A percentile compares a stretch with the other conserved stretches of the same genome.
Evolutionary conservation across 768 basidiomycete species (phyloP).

Genomic region (Rhodotorula taiwanensis): DNA sequence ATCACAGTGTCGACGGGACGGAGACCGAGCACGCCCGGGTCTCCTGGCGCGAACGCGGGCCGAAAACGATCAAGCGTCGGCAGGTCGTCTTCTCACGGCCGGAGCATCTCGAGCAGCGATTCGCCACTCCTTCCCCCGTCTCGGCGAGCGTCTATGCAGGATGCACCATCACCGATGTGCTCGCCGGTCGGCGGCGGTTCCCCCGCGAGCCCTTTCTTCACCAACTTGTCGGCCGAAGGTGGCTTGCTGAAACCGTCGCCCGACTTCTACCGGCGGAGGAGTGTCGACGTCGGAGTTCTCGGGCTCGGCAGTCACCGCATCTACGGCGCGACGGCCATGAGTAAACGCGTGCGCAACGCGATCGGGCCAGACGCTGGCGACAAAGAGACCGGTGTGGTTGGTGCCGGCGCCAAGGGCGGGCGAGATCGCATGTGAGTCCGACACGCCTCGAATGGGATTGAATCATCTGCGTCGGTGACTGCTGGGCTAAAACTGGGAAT

Average conservation of each 20-base stretch:
- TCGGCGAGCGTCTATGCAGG: constrained; percentile 11
- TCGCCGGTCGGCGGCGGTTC: constrained; percentile 4
- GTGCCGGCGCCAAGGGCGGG: constrained; percentile 50
- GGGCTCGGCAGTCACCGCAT: constrained; percentile 58
- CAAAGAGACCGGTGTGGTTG: constrained; percentile 67
- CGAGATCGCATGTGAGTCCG: constrained; percentile 44
- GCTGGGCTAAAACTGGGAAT: too few relatives aligned
- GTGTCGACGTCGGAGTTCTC: constrained; percentile 84
- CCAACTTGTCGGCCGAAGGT: not conserved
- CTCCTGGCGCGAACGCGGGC: not conserved
- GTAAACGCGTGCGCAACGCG: constrained; percentile 35
- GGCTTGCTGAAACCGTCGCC: constrained; percentile 5
- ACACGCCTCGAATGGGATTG: too few relatives aligned
- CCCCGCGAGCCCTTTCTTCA: constrained; percentile 7
- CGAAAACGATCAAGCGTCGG: not conserved
- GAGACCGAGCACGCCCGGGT: constrained; percentile 9
- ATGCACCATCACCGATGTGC: constrained; percentile 4
- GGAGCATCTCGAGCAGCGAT: not conserved
- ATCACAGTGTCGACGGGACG: not conserved
- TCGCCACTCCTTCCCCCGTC: constrained; percentile 13
- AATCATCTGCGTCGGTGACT: too few relatives aligned
- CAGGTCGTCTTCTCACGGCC: not conserved
- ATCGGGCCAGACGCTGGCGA: constrained; percentile 45
- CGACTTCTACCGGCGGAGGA: constrained; percentile 51
- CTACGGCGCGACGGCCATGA: constrained; percentile 39